Conservation (phyloP, 768 basidiomycete genomes). For the Mycena metata region DNA sequence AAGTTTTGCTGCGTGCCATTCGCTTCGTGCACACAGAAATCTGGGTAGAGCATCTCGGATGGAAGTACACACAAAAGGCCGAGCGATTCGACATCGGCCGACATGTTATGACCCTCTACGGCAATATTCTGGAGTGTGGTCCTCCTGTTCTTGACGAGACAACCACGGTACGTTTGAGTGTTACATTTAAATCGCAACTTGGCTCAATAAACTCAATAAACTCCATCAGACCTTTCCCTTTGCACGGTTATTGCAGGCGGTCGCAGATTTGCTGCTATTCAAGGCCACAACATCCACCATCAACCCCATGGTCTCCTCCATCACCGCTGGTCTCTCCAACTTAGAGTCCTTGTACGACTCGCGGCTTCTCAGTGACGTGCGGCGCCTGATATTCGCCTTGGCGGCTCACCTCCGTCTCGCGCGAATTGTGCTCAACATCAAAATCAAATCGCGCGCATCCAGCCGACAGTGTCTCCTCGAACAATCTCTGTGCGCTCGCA, state of each 20-base stretch:
- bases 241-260: conserved; percentile 67
- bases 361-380: conserved; percentile 77
- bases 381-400: conserved; percentile 76
- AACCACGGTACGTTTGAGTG: conserved; percentile 19
- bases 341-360: conserved; percentile 71
- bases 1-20: conserved; percentile 83
- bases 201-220: not conserved
- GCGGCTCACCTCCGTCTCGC: conserved; percentile 75
- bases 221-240: conserved; percentile 60
- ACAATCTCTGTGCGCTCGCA: conserved; percentile 77
- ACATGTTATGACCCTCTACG: conserved; percentile 75
- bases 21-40: conserved; percentile 88
- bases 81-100: conserved; percentile 88
- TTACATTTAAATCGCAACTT: not conserved
- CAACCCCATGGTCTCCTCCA: conserved; percentile 79
- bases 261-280: conserved; percentile 79
- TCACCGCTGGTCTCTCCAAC: conserved; percentile 73
- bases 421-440: conserved; percentile 74
- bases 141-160: conserved; percentile 64
- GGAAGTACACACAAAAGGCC: conserved; percentile 87
- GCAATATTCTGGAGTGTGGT: conserved; percentile 73
- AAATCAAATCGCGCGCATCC: conserved; percentile 62
- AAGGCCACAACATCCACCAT: conserved; percentile 86
- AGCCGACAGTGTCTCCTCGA: conserved; percentile 75
- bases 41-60: conserved; percentile 88